These are phyloP conservation scores for Pythium rishiriense DNA, from an alignment of 352 stramenopile genomes.

Conservation along the genomic window DNA sequence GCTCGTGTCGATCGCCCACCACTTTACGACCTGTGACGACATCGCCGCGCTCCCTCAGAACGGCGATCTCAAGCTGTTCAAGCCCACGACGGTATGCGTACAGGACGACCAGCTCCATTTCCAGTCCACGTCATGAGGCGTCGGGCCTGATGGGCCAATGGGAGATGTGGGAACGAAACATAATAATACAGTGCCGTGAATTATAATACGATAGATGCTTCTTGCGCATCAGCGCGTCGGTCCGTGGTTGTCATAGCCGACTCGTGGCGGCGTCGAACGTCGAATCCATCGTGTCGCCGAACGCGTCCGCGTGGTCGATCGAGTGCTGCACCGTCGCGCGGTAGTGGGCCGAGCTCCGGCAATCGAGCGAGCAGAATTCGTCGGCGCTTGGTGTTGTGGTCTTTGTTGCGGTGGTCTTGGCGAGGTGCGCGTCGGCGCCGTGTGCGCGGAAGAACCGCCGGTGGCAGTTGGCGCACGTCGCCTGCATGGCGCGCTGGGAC, in stretches of 20 bases:
- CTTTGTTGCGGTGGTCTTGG: not conserved
- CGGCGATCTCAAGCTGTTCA: conserved; percentile 42
- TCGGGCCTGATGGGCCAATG: not conserved
- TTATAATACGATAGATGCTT: conserved; percentile 4
- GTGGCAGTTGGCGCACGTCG: conserved; percentile 53
- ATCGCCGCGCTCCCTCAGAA: conserved; percentile 39
- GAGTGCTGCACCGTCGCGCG: conserved; percentile 39
- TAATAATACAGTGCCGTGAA: not conserved
- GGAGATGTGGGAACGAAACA: not conserved
- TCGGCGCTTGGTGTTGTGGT: too few relatives aligned
- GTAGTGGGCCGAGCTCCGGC: conserved; percentile 62
- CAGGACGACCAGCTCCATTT: conserved; percentile 65
- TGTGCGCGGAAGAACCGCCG: conserved; percentile 43
- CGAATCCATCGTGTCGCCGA: conserved; percentile 1
- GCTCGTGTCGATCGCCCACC: conserved; percentile 88
- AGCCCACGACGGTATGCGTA: conserved; percentile 59
- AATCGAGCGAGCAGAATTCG: conserved; percentile 67
- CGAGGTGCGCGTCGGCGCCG: not conserved
- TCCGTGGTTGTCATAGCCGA: not conserved
- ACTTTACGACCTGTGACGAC: conserved; percentile 89
- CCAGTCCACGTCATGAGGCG: conserved; percentile 40
- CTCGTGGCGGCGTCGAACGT: not conserved
- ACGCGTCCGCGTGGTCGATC: conserved; percentile 29
- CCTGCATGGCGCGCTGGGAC: conserved; percentile 30
- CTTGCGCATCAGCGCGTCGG: not conserved